Conservation (phyloP, 208 protist species). For the Crithidia expoeki region DNA sequence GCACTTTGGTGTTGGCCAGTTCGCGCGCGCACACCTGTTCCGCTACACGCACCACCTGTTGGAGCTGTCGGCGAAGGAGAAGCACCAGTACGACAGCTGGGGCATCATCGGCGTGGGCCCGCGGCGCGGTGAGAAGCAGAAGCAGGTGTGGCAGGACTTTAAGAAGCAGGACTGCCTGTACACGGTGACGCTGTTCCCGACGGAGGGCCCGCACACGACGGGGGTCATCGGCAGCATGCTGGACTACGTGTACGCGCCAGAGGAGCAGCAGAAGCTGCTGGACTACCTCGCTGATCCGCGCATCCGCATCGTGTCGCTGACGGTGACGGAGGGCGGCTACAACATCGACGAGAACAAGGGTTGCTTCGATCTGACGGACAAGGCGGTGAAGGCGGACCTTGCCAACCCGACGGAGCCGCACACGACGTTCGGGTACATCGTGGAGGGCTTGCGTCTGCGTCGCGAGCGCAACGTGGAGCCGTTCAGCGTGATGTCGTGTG, state of each 20-base stretch:
- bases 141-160: constrained; percentile 44
- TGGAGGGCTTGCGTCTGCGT: constrained; percentile 40
- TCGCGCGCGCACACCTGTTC: constrained; percentile 44
- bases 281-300: constrained; percentile 33
- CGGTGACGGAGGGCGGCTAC: constrained; percentile 54
- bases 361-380: constrained; percentile 41
- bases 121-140: constrained; percentile 32
- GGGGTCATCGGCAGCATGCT: constrained; percentile 38
- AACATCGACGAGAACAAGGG: constrained; percentile 49
- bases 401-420: constrained; percentile 25
- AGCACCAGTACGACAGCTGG: constrained; percentile 31
- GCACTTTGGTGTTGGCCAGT: constrained; percentile 43
- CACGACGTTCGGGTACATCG: constrained; percentile 49
- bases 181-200: constrained; percentile 42
- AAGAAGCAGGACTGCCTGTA: constrained; percentile 50
- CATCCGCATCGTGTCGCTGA: constrained; percentile 48
- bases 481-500: constrained; percentile 56
- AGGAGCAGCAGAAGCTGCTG: constrained; percentile 36
- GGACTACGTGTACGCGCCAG: constrained; percentile 38
- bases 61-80: constrained; percentile 30
- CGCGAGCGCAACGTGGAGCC: constrained; percentile 21
- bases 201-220: constrained; percentile 19
- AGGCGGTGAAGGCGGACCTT: constrained; percentile 30
- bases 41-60: constrained; percentile 41
- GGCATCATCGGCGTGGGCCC: constrained; percentile 13